These are phyloP conservation scores for Primulina huaijiensis DNA, from an alignment of 257 asterid genomes.

Conservation along the genomic window DNA sequence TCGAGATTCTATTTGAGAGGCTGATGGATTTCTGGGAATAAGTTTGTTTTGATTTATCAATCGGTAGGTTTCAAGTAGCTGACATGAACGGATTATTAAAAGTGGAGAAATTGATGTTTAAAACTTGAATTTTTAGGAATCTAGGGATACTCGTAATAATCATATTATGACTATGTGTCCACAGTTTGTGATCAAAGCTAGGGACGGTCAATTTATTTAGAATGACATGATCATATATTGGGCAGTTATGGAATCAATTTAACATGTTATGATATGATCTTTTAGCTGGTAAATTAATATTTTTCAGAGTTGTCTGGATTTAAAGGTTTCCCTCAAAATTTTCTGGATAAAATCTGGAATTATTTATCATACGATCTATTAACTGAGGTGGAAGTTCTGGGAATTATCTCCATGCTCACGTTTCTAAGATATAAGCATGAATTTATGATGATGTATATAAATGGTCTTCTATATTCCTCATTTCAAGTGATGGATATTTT, in stretches of 20 bases:
- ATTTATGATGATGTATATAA: neutral
- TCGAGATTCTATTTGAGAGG: too few relatives aligned
- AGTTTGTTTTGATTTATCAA: too few relatives aligned
- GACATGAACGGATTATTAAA: too few relatives aligned
- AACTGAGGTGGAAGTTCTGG: neutral
- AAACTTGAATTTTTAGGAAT: too few relatives aligned
- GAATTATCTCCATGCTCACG: neutral
- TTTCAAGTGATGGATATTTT: slow-evolving; percentile 17
- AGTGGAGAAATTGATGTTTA: neutral
- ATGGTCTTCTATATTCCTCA: neutral
- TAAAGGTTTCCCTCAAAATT: neutral
- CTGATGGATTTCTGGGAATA: too few relatives aligned
- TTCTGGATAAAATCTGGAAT: neutral
- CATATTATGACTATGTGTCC: too few relatives aligned
- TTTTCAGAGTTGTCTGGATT: neutral
- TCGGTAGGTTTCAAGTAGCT: too few relatives aligned
- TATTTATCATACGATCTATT: neutral
- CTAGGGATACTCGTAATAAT: neutral
- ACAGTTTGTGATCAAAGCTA: neutral
- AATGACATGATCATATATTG: neutral
- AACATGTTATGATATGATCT: too few relatives aligned
- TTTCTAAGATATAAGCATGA: slow-evolving; percentile 1
- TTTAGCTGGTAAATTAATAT: neutral
- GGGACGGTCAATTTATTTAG: neutral
- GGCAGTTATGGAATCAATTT: too few relatives aligned